A percentile compares a stretch with the other conserved stretches of the same genome.
Conservation (phyloP, 257 asterid genomes). For the Solanum appendiculatum region DNA sequence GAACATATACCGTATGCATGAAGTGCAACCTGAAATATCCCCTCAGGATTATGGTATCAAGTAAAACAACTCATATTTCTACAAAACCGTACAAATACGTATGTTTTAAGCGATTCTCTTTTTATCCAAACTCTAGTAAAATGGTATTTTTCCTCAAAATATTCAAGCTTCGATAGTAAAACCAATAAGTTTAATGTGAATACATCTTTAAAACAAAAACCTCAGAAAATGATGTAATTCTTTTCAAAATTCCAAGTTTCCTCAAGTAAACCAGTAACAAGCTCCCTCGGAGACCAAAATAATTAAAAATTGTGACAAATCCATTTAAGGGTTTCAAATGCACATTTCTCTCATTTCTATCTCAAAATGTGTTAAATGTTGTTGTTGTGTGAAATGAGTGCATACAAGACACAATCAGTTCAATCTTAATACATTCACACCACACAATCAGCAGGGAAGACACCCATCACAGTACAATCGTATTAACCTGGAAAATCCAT, state of each 20-base stretch:
- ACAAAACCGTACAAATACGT: no score
- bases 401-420: neutral
- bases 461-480: neutral
- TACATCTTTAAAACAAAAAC: neutral
- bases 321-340: neutral
- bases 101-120: neutral
- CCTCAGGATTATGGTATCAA: neutral
- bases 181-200: neutral
- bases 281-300: neutral
- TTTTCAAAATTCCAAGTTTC: neutral
- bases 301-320: no score
- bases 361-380: neutral
- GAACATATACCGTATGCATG: neutral
- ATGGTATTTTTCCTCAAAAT: neutral
- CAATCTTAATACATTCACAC: neutral
- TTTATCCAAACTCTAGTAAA: neutral
- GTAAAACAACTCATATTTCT: neutral
- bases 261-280: neutral
- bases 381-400: neutral
- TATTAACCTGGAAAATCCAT: neutral
- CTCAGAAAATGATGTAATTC: neutral
- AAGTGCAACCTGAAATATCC: neutral
- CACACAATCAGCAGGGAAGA: neutral
- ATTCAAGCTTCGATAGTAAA: neutral
- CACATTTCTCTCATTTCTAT: neutral